Conservation (phyloP, 352 stramenopile genomes). For the Phytopythium cucurbitacearum region DNA sequence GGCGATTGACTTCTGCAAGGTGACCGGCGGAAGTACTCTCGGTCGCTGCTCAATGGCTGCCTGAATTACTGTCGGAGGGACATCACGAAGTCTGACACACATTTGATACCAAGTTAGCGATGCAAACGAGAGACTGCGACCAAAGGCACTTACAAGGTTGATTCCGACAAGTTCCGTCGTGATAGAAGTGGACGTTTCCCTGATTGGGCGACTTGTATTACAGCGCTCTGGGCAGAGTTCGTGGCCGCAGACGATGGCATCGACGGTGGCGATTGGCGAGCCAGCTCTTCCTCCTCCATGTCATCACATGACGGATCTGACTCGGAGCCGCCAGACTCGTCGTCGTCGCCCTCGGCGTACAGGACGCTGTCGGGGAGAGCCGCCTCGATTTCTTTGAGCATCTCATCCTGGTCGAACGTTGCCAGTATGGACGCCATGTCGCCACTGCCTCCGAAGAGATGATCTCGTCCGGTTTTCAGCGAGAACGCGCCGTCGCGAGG, state of each 20-base stretch:
- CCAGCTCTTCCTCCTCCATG: constrained; percentile 51
- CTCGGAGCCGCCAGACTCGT: constrained; percentile 54
- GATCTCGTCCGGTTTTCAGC: neutral
- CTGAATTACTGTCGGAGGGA: too few relatives aligned
- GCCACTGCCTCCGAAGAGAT: constrained; percentile 18
- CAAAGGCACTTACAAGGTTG: too few relatives aligned
- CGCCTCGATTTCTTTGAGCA: constrained; percentile 70
- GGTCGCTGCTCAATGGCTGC: neutral
- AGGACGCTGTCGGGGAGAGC: constrained; percentile 42
- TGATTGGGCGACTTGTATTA: too few relatives aligned
- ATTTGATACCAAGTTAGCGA: too few relatives aligned
- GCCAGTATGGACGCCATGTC: constrained; percentile 30
- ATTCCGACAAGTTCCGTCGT: too few relatives aligned
- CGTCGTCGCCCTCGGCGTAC: constrained; percentile 36
- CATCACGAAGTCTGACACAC: too few relatives aligned
- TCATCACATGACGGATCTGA: constrained; percentile 72
- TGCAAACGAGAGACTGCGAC: too few relatives aligned
- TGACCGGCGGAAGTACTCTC: neutral
- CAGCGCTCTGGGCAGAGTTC: too few relatives aligned
- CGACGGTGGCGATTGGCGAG: constrained; percentile 15
- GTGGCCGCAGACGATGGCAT: neutral
- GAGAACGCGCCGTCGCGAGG: neutral
- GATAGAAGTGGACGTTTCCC: too few relatives aligned
- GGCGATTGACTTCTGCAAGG: constrained; percentile 8
- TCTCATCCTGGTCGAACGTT: constrained; percentile 34